phyloP scores from a whole-genome alignment of 129 eudicot species.

The Chrysanthemum makinoi region DNA sequence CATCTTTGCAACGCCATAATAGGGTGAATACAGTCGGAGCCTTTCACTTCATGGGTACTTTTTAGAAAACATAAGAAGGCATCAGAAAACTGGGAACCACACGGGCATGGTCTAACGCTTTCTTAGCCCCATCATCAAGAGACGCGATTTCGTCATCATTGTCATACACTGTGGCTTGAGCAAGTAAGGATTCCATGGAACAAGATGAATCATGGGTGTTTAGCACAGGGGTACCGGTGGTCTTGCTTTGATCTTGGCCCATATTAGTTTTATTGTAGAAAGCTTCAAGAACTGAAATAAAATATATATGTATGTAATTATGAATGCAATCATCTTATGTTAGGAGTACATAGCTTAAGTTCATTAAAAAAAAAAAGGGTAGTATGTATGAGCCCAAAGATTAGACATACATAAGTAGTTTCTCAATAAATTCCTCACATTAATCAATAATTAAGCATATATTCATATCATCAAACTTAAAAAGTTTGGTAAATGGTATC shows the following conservation, averaged over 20 bases:
- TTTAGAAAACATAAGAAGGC: slow-evolving; percentile 87
- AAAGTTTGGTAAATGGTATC: not conserved
- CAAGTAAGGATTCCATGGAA: slow-evolving; percentile 66
- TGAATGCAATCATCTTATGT: not conserved
- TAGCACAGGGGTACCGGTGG: slow-evolving; percentile 5
- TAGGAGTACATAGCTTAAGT: not conserved
- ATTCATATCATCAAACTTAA: not conserved
- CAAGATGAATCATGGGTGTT: slow-evolving; percentile 13
- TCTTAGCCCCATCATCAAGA: slow-evolving; percentile 66
- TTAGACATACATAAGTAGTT: no score
- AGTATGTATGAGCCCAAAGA: no score
- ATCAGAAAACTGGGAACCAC: slow-evolving; percentile 81
- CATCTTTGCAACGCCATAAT: slow-evolving; percentile 86
- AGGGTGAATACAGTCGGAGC: slow-evolving; percentile 89
- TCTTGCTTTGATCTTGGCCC: slow-evolving; percentile 54
- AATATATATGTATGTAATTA: not conserved
- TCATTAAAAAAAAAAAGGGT: slow-evolving; percentile 33
- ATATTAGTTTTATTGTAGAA: slow-evolving; percentile 26
- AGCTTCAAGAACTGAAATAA: not conserved
- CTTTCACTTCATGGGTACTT: slow-evolving; percentile 93
- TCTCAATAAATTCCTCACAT: not conserved
- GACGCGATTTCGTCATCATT: slow-evolving; percentile 51
- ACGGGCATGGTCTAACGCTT: slow-evolving; percentile 88
- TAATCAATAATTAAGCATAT: not conserved
- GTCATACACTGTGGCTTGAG: slow-evolving; percentile 82